Evolutionary conservation across 768 basidiomycete species (phyloP), one percentile per base, ranked within the genome.

Genomic region (Chlorophyllum brunneum): DNA sequence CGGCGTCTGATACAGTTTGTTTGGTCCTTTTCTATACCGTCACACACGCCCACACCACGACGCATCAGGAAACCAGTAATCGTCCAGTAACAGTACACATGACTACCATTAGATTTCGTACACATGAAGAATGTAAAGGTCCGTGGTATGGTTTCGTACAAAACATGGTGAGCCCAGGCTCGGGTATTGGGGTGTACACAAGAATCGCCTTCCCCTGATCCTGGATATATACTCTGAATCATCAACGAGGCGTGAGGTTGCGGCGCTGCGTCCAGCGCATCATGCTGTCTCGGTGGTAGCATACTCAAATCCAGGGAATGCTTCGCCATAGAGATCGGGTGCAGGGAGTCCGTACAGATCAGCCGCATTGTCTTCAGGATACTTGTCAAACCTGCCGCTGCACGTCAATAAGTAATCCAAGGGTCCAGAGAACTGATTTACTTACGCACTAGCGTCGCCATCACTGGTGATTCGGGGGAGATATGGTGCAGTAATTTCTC

Each of bases 401-500:
- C 22, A 49, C 3, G 55, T 57, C 46, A 61, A 50, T 43, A 60
- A 30, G 55, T 18, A 49, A 26, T 51, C 15, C 10, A 46, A 52
- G 33, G 34, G 20, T 26, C 18, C 24, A 10, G 55, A 45, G 31
- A 30, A 9, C 5, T 26, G 36, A 51, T n/a, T 26, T 37, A 81
- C 88, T 67, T 65, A 91, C 88, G 88, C 88, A 82, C 90, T 93
- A 4, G 95, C 89, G 67, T 99, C 97, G 1, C 97, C 97, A 9
- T 98, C 97, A 7, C 92, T 86, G 29, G 74, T 80, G 42, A 98
- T 92, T 65, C 87, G 87, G 10, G 97, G 97, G 45, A 98, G 72
- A 70, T 97, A 99, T 2, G 97, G 97, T 20, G 97, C 91, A 11
- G 88, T 89, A 50, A 99, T 98, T 62, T 98, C 92, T 59, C 92